Evolutionary conservation across 192 early-diverging fungal species (phyloP), one percentile per base, ranked within the genome.

Genomic region (Coemansia sp.): DNA sequence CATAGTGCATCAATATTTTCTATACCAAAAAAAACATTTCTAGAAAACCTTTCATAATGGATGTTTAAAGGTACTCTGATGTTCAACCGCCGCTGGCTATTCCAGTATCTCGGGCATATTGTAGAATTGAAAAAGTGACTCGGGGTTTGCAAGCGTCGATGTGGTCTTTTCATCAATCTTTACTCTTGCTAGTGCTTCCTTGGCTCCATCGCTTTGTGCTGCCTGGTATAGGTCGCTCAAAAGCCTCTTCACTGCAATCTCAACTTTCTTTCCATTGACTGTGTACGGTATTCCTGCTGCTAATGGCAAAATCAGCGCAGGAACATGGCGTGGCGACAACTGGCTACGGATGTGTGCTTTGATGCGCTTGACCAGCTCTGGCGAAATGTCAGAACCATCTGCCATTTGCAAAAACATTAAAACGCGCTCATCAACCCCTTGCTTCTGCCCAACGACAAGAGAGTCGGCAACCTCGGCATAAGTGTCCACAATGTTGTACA

Each of bases 191-290:
- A 73, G 91, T 72, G 86, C 76, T 18, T 26, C 59, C 85, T 97
- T 80, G 66, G 86, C 76, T 19, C 73, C 68, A 16, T 8, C 19
- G 56, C 61, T 72, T 39, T 84, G 77, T n/a, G 73, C 63, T 32
- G 57, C 72, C 7, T 66, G 74, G 43, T 82, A 81, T 55, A 81
- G 74, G 5, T 84, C 82, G 66, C 82, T 83, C 5, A 85, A 69
- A 18, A 85, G 73, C 70, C 84, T 76, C 66, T 98, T 99, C 56
- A 99, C 95, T 1, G 95, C 96, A 40, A 99, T 89, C 76, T 99
- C 97, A 11, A 98, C 95, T 80, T 98, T 98, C 70, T 99, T 99
- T 45, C 97, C 95, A 55, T 94, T 98, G 63, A 94, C 84, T 1
- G 97, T 99, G 81, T 98, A 92, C 45, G 97, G 97, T 75, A 99